Base-by-base conservation (phyloP, 2,329 filamentous ascomycete species). In the Aspergillus cejpii region DNA sequence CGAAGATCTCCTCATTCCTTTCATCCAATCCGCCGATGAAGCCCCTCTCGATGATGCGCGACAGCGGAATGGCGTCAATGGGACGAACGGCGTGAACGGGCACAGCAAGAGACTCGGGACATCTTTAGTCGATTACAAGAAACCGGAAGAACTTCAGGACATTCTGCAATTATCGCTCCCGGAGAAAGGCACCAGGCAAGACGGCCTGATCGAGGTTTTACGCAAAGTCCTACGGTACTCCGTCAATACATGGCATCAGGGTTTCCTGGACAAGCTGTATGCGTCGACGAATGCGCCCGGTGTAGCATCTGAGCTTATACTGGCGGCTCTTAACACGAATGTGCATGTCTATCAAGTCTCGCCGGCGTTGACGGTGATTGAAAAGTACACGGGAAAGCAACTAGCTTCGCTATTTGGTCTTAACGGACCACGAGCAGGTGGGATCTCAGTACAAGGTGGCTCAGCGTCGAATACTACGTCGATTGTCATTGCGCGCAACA, bases 181-280 rank as follows among this genome's bases (percentile, higher is more conserved):
- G 0, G 2, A 82, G 79, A 6, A 72, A 70, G 50, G 84, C 15
- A 57, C 56, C 24, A 54, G 83, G 1, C 85, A 85, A 55, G 78
- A 85, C 34, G 91, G 90, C 0, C 71, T 96, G 24, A 71, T 95
- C 21, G 75, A 80, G 26, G 79, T 80, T 2, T 76, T 94, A 37
- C 72, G 81, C 53, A 78, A 81, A 48, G 75, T 96, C 15, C 74
- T 97, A 33, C 76, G 79, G 52, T 89, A 94, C 67, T 92, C 85
- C 60, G 91, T 97, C 61, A 98, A 98, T 69, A 96, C 91, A n/a
- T 97, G 90, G 87, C 86, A 94, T 60, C 90, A 95, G 67, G 91
- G 91, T 8, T 98, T 97, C 68, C 70, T 97, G 60, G 90, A 96
- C 69, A 97, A 98, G 71, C 74, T 97, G 14, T 97, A 96, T 66